Evolutionary conservation across 768 basidiomycete genomes (phyloP), one percentile per base, ranked within the genome.

Genomic region (Macrolepiota albuminosa): DNA sequence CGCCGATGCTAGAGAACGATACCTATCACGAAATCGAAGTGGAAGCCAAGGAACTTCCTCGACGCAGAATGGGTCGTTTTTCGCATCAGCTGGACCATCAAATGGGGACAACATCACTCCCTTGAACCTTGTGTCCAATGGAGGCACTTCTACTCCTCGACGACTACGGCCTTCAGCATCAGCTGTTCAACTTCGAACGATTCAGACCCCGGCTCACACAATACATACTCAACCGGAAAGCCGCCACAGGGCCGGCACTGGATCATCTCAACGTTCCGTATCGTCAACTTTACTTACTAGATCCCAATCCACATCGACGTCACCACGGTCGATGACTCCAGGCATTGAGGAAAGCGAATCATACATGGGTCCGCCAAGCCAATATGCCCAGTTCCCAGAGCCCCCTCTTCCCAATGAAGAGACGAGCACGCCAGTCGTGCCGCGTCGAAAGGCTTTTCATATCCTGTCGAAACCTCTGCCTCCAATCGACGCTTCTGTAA

Each of bases 1-100:
- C 69, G 91, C 91, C 21, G 89, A 88, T 69, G 93, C 92, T 40
- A 91, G 89, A 79, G 91, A 92, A 70, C 90, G 92, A 67, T 94
- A 92, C 69, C 78, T 91, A 70, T 79, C 83, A 61, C 83, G 92
- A 58, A 90, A 89, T 75, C 83, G 92, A 58, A 93, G 91, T 68
- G 91, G 89, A 53, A 91, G 90, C 66, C 85, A 80, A 57, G 85
- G 84, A 47, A 87, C 86, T 29, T 79, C 87, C 21, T 89, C 88
- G 1, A 88, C 88, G 14, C 83, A 84, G 67, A 84, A 82, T 68
- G 84, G 82, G 26, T 78, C 77, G 50, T 66, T 70, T 45, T 78
- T 71, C 65, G 75, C 81, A 42, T 81, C 82, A 51, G 77, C 75
- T 49, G 83, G 81, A 29, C 78, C 75, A 31, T 81, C 83, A n/a